These are phyloP conservation scores for Pythium grandisporangium DNA, from an alignment of 352 stramenopile species.

Conservation along the genomic window DNA sequence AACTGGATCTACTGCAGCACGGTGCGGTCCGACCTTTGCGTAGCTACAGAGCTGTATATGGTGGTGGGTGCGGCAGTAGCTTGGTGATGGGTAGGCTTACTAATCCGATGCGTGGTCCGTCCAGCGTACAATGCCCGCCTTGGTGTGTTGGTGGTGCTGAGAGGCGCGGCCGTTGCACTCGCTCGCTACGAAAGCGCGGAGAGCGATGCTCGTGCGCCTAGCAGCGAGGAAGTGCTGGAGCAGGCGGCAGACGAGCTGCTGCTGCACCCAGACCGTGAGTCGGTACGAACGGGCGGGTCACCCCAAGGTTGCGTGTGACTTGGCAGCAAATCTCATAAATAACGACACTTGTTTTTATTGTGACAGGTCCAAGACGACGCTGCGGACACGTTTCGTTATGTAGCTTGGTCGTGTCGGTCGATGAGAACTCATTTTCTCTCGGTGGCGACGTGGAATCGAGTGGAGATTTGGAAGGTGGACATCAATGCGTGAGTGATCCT, in stretches of 20 bases:
- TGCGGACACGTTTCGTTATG: not conserved
- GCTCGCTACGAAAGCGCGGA: not conserved
- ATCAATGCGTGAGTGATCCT: not conserved
- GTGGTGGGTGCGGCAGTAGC: not conserved
- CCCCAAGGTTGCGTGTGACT: too few relatives aligned
- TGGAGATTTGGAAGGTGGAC: not conserved
- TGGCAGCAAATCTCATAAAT: too few relatives aligned
- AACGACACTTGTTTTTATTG: too few relatives aligned
- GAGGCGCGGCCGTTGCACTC: constrained; percentile 19
- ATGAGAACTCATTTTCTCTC: not conserved
- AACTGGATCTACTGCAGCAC: constrained; percentile 23
- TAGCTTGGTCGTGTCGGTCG: not conserved
- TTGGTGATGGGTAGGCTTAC: not conserved
- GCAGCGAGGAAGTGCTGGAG: constrained; percentile 2
- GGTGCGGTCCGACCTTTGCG: too few relatives aligned
- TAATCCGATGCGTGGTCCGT: not conserved
- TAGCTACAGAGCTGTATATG: too few relatives aligned
- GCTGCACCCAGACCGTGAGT: not conserved
- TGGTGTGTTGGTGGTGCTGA: constrained; percentile 17
- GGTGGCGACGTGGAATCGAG: not conserved
- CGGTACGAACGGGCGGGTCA: too few relatives aligned
- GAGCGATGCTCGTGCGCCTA: not conserved
- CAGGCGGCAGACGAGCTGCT: constrained; percentile 1
- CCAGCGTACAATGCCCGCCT: constrained; percentile 25
- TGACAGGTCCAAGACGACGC: too few relatives aligned